phyloP scores from a whole-genome alignment of 2,329 filamentous ascomycete species.

The Scleromitrula shiraiana region DNA sequence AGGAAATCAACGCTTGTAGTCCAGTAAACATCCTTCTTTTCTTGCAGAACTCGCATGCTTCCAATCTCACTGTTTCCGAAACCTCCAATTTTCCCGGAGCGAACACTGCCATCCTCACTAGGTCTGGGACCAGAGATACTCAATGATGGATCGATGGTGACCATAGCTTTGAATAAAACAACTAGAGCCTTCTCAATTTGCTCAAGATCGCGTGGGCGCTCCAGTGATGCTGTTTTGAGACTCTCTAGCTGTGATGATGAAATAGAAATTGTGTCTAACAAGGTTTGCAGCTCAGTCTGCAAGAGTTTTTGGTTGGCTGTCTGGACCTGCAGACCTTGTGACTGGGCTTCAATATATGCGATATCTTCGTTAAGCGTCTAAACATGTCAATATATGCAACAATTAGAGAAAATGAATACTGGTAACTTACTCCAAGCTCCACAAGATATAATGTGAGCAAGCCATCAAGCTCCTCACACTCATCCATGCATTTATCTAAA shows the following conservation, averaged over 20 bases:
- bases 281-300: slow-evolving; percentile 73
- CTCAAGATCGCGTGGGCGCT: slow-evolving; percentile 60
- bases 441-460: slow-evolving; percentile 90
- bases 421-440: slow-evolving; percentile 68
- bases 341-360: slow-evolving; percentile 93
- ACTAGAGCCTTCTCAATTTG: slow-evolving; percentile 72
- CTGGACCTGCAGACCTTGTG: slow-evolving; percentile 92
- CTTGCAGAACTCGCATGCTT: slow-evolving; percentile 86
- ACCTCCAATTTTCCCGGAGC: slow-evolving; percentile 34
- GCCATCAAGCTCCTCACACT: slow-evolving; percentile 95
- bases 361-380: slow-evolving; percentile 93
- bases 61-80: slow-evolving; percentile 46
- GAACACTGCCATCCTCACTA: slow-evolving; percentile 32
- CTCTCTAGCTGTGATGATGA: slow-evolving; percentile 67
- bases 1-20: slow-evolving; percentile 71
- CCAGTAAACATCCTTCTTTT: slow-evolving; percentile 87
- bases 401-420: slow-evolving; percentile 42
- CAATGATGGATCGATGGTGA: slow-evolving; percentile 82
- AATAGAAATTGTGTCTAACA: slow-evolving; percentile 89
- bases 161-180: slow-evolving; percentile 83
- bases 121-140: slow-evolving; percentile 37
- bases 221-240: slow-evolving; percentile 65
- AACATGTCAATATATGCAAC: slow-evolving; percentile 18
- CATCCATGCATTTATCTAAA: slow-evolving; percentile 82
- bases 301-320: slow-evolving; percentile 94